Evolutionary conservation across 1,139 yeast genomes (phyloP), one percentile per base, ranked within the genome.

Genomic region (Scheffersomyces cryptocercus): DNA sequence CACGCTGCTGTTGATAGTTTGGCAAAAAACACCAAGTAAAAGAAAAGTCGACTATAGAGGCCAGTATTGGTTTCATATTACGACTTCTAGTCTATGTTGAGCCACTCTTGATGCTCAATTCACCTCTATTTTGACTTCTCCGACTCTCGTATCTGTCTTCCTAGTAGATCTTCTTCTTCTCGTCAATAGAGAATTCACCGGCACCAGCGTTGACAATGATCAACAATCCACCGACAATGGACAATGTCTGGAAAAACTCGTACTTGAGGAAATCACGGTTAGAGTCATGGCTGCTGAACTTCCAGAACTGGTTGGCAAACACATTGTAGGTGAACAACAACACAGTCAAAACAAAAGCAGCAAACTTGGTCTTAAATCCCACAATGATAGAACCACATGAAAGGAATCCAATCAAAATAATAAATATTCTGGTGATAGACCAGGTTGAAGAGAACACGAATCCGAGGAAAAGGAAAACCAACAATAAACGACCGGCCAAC

Each of bases 191-290:
- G 54, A 91, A 76, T 58, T 88, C 95, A 40, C 99, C 99, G 35
- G 99, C 98, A 52, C 99, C 99, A 7, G 97, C 89, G 68, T 88
- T 89, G 52, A 89, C 97, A 52, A 95, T 88, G 56, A 93, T 74
- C 51, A 93, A 71, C 53, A 93, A 79, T 2, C 98, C 99, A 43
- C 99, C 99, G 46, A 93, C 93, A 64, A 93, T 93, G 47, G 96
- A 86, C 61, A 93, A 77, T 36, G 96, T 89, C 70, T 93, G 99
- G 78, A 88, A 93, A 65, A 88, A 89, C 65, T 90, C 98, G 65
- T 91, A 93, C 64, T 89, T 88, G 64, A 90, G 73, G 67, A 85
- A 88, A 68, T 93, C 99, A 60, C 97, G 83, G 67, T 85, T 82
- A 29, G 95, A 82, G 59, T 86, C 89, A 49, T 77, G 78, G 41